Evolutionary conservation across 495 filamentous ascomycete genomes (phyloP), one percentile per base, ranked within the genome.

Genomic region (Aspergillus bertholletiae): DNA sequence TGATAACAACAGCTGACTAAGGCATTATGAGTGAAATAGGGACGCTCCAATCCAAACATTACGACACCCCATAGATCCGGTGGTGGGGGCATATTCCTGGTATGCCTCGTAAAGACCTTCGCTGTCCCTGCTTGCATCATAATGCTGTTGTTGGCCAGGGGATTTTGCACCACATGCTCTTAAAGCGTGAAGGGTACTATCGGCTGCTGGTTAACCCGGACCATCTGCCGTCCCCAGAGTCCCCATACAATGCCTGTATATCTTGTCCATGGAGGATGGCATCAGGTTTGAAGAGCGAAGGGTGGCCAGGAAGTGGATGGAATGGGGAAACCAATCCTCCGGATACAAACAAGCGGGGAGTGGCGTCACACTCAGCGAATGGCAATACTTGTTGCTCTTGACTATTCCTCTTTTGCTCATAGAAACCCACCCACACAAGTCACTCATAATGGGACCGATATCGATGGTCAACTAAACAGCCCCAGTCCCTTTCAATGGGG

Each of bases 331-430:
- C 39, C 15, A 17, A 28, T 37, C 2, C 22, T 22, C 40, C 39
- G 51, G n/a, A n/a, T 11, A 6, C n/a, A 7, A 2, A 2, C 23
- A 2, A 30, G 35, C 11, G 34, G 20, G 6, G 7, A 8, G 24
- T 48, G 53, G 43, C 28, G 32, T 48, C 39, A 49, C 18, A 3
- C 6, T 7, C 30, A 21, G 43, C 53, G 32, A 55, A 55, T 27
- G 20, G 46, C 32, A 49, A 27, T 55, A 17, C 53, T 55, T 55
- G 53, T 49, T 49, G 21, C 49, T 47, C 39, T 46, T 22, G 41
- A 39, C 30, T 47, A 22, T 34, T 2, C 13, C 39, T 20, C n/a
- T 28, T 53, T 24, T n/a, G n/a, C 39, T 44, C 18, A 24, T 43
- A 34, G 7, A 21, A 18, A 17, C 21, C 30, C 26, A 47, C 30